These are phyloP conservation scores for Cenchrus purpureus DNA, from an alignment of 176 grass and related monocot species.

Conservation along the genomic window DNA sequence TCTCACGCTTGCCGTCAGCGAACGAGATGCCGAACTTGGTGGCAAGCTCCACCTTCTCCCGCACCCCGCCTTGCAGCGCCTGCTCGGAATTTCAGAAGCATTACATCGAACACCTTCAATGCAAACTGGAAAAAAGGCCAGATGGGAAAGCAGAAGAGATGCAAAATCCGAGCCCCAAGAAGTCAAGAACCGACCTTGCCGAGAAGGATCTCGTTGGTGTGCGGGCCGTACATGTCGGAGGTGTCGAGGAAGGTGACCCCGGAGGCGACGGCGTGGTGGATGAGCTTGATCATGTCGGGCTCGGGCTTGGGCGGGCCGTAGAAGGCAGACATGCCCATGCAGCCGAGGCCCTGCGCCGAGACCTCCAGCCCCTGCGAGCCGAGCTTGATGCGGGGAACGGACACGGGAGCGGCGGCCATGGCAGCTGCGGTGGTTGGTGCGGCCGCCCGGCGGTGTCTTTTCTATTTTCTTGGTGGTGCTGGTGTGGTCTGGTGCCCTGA, in stretches of 20 bases:
- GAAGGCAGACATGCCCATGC: slow-evolving; percentile 43
- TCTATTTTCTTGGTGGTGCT: not conserved
- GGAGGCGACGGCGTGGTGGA: slow-evolving; percentile 38
- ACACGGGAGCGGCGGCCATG: not conserved
- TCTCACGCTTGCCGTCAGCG: not conserved
- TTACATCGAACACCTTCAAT: too few species aligned
- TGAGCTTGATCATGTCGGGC: slow-evolving; percentile 37
- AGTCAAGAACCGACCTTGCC: slow-evolving; percentile 31
- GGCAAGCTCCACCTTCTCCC: slow-evolving; percentile 51
- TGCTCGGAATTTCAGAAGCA: too few species aligned
- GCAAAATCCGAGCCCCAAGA: too few species aligned
- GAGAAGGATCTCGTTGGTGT: slow-evolving; percentile 52
- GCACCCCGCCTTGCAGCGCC: slow-evolving; percentile 15
- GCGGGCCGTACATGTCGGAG: slow-evolving; percentile 42
- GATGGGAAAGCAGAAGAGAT: too few species aligned
- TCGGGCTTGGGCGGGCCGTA: slow-evolving; percentile 46
- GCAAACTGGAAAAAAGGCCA: too few species aligned
- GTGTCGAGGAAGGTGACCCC: slow-evolving; percentile 68
- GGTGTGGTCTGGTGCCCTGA: not conserved
- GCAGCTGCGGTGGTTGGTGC: not conserved
- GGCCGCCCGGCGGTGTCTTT: not conserved
- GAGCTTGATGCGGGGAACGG: slow-evolving; percentile 31
- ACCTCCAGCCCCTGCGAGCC: slow-evolving; percentile 52
- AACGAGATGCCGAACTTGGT: slow-evolving; percentile 48
- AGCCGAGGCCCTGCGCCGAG: slow-evolving; percentile 42